phyloP scores from a whole-genome alignment of 306 rosid species.

The Canavalia gladiata region DNA sequence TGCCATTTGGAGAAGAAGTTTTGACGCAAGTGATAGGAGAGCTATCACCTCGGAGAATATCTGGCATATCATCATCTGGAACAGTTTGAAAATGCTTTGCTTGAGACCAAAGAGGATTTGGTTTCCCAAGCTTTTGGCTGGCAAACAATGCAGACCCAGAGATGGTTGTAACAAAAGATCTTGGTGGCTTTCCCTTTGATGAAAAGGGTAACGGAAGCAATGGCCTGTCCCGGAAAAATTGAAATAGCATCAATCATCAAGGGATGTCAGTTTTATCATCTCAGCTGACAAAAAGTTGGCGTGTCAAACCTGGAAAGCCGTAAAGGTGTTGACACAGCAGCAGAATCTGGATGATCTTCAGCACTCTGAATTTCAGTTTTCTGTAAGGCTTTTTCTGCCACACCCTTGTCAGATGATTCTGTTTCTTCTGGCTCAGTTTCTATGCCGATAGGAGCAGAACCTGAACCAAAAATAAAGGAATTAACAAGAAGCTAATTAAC shows the following conservation, averaged over 20 bases:
- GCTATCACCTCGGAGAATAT: slow-evolving; percentile 59
- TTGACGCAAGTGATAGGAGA: slow-evolving; percentile 71
- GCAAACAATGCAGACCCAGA: slow-evolving; percentile 64
- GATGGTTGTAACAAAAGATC: slow-evolving; percentile 67
- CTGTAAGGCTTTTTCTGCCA: slow-evolving; percentile 58
- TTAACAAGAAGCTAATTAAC: slow-evolving; percentile 5
- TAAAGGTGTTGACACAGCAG: slow-evolving; percentile 69
- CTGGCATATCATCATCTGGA: slow-evolving; percentile 69
- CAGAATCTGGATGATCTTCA: slow-evolving; percentile 67
- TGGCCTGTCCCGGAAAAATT: slow-evolving; percentile 52
- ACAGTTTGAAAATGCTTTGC: slow-evolving; percentile 54
- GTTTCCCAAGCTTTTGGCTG: slow-evolving; percentile 65
- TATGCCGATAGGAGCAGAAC: slow-evolving; percentile 54
- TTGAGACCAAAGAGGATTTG: slow-evolving; percentile 63
- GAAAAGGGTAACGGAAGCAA: slow-evolving; percentile 68
- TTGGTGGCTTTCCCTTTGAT: slow-evolving; percentile 73
- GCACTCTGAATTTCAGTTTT: slow-evolving; percentile 61
- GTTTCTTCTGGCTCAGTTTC: slow-evolving; percentile 74
- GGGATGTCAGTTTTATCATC: neutral
- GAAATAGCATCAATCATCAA: slow-evolving; percentile 21
- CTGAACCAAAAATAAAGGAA: slow-evolving; percentile 55
- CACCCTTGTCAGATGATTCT: slow-evolving; percentile 60
- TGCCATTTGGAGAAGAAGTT: slow-evolving; percentile 83
- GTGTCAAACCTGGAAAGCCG: slow-evolving; percentile 67
- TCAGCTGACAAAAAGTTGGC: slow-evolving; percentile 29